phyloP scores from a whole-genome alignment of 352 stramenopile species.

The Globisporangium alternatum region DNA sequence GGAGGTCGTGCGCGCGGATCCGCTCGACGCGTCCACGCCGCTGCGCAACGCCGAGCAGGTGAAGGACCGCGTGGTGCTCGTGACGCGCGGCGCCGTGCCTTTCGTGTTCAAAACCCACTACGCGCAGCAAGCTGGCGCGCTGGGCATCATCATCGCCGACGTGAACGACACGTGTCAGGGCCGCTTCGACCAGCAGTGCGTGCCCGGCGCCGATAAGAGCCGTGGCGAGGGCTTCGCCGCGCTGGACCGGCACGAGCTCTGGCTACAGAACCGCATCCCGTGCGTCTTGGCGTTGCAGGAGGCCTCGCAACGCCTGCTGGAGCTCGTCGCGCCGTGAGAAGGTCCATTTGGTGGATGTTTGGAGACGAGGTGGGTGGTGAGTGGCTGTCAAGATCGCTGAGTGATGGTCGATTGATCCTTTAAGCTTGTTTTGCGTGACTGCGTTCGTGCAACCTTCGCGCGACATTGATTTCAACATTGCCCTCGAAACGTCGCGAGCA shows the following conservation, averaged over 20 bases:
- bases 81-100: slow-evolving; percentile 44
- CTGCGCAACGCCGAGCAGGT: slow-evolving; percentile 48
- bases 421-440: neutral
- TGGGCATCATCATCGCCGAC: slow-evolving; percentile 68
- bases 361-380: neutral
- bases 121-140: slow-evolving; percentile 57
- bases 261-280: slow-evolving; percentile 56
- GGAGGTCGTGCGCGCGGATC: slow-evolving; percentile 62
- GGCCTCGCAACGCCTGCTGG: slow-evolving; percentile 31
- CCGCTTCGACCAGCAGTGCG: slow-evolving; percentile 69
- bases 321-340: slow-evolving; percentile 14
- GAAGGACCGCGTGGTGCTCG: slow-evolving; percentile 56
- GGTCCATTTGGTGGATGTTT: neutral
- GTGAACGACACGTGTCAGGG: slow-evolving; percentile 34
- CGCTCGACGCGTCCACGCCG: slow-evolving; percentile 45
- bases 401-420: neutral
- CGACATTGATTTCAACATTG: neutral
- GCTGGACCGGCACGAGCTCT: slow-evolving; percentile 50
- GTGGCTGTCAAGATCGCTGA: neutral
- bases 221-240: slow-evolving; percentile 57
- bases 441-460: slow-evolving; percentile 13
- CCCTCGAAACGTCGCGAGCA: neutral
- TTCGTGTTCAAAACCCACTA: slow-evolving; percentile 71
- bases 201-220: slow-evolving; percentile 46
- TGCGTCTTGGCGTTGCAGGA: slow-evolving; percentile 48